Percentiles rank a stretch among this genome's conserved stretches.
These are phyloP conservation scores for Cenchrus fungigraminus DNA, from an alignment of 176 grass and related monocot genomes.

Conservation along the genomic window DNA sequence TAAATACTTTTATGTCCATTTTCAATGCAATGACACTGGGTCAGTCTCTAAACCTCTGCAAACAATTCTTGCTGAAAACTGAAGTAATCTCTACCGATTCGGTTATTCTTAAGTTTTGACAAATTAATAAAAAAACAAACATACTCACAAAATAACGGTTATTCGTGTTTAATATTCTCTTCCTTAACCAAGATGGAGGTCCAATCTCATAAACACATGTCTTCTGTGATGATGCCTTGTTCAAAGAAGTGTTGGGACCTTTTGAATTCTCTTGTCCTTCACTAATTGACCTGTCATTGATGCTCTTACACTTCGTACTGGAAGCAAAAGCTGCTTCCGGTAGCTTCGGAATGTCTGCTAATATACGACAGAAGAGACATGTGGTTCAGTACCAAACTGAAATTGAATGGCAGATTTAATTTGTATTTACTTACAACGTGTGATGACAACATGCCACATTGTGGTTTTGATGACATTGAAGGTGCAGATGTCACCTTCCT, in stretches of 20 bases:
- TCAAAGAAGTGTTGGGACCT: not conserved
- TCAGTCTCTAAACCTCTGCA: not conserved
- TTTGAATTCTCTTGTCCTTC: not conserved
- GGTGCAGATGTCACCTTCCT: slow-evolving; percentile 1
- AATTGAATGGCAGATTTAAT: not conserved
- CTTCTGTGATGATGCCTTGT: not conserved
- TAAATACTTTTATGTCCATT: not conserved
- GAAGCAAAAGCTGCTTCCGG: not conserved
- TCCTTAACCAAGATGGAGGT: not conserved
- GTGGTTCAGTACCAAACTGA: not conserved
- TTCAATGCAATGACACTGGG: not conserved
- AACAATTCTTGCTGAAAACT: not conserved
- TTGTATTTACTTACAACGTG: not conserved
- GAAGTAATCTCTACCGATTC: not conserved
- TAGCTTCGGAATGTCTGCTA: not conserved
- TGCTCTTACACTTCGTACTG: not conserved
- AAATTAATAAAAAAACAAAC: not conserved
- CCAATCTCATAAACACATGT: not conserved
- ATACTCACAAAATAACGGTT: not conserved
- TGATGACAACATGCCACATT: not conserved
- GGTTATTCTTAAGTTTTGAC: not conserved
- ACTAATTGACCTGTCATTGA: not conserved
- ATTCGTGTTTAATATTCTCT: not conserved
- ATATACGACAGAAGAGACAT: not conserved
- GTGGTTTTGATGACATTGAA: not conserved